Conservation (phyloP, 345 rosid species). For the Citrus glauca region DNA sequence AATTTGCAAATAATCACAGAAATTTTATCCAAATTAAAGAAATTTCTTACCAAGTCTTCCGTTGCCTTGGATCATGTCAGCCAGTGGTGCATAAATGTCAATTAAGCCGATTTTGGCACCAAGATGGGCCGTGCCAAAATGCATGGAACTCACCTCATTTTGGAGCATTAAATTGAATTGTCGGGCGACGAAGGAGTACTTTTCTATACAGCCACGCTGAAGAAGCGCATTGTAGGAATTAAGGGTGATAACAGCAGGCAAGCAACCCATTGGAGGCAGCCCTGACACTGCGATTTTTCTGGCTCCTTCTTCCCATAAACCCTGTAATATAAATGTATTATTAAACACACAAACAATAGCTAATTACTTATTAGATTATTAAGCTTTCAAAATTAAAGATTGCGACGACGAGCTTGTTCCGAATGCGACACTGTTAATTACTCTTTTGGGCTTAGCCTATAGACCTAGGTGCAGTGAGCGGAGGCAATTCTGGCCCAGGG, state of each 20-base stretch:
- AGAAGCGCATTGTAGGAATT: constrained; percentile 30
- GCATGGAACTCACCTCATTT: constrained; percentile 38
- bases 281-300: constrained; percentile 37
- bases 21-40: background rate
- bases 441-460: too few relatives aligned
- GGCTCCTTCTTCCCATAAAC: constrained; percentile 59
- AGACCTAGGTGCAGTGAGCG: too few relatives aligned
- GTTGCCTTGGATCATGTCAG: constrained; percentile 36
- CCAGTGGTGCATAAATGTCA: constrained; percentile 37
- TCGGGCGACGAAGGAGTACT: constrained; percentile 37
- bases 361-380: background rate
- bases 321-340: constrained; percentile 24
- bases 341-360: background rate
- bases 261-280: constrained; percentile 79
- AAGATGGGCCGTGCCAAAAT: constrained; percentile 20
- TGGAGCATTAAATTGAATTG: constrained; percentile 49
- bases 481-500: too few relatives aligned
- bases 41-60: constrained; percentile 33
- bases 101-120: constrained; percentile 34
- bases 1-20: background rate
- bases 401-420: background rate
- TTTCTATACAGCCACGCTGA: constrained; percentile 53
- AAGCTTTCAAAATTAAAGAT: background rate
- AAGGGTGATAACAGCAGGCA: constrained; percentile 67
- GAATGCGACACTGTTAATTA: background rate